Evolutionary conservation across 2,329 filamentous ascomycete species (phyloP), one percentile per base, ranked within the genome.

Genomic region (Aspergillus alliaceus): DNA sequence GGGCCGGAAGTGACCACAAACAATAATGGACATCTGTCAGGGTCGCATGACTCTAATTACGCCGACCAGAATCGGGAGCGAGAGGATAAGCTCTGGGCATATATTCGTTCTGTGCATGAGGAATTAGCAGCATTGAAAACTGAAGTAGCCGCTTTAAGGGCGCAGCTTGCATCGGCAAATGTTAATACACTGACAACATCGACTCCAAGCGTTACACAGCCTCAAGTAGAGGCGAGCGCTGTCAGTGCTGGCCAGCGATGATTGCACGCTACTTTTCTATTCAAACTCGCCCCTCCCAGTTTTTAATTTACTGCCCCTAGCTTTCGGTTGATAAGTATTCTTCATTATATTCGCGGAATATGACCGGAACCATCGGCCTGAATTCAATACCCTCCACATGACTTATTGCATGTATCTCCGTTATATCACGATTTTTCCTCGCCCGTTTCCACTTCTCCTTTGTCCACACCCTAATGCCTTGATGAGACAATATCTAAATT

Each of bases 81-180:
- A 20, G 71, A 72, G 32, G 75, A 77, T 40, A 74, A 75, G 40
- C 60, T 80, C 3, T 79, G 77, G 77, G 66, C 73, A 27, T 77
- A 77, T 58, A 72, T 79, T 32, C 75, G 72, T 32, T 74, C 69
- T 37, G 69, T 80, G 46, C 75, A 79, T 50, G 72, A 77, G 8
- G 71, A 78, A 58, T 56, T 80, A 46, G 69, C 70, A 35, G 66
- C 66, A 7, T 64, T 80, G 49, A 75, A 74, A 53, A 70, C 73
- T 9, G 77, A 80, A 59, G 75, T 80, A 25, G 71, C 70, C 27
- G 61, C 70, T 6, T 62, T 80, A 22, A 72, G 73, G 54, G 70
- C 73, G 22, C 77, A 78, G 54, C 57, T 78, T 52, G 71, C 73
- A n/a, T 65, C 69, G 7, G 62, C 65, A n/a, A 67, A 59, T 54